A percentile compares a stretch with the other conserved stretches of the same genome.
These are phyloP conservation scores for Zalaria obscura DNA, from an alignment of 2,329 filamentous ascomycete genomes.

Conservation along the genomic window DNA sequence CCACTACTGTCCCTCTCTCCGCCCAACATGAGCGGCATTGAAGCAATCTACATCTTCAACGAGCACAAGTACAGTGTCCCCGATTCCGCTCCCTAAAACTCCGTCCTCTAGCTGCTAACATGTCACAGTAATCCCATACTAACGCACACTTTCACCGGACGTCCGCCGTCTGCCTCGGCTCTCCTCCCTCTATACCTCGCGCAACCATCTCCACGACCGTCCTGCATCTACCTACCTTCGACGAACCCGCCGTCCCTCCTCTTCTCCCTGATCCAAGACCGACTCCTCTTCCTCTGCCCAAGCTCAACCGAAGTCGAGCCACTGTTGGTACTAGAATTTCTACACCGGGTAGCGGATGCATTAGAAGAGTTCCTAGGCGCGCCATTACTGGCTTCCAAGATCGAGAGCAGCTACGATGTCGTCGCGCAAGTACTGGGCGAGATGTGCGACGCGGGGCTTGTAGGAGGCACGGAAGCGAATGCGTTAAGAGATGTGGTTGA, in stretches of 20 bases:
- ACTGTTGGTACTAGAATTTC: slow-evolving; percentile 79
- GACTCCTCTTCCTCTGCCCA: slow-evolving; percentile 73
- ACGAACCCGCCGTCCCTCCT: slow-evolving; percentile 75
- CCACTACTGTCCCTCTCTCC: background rate
- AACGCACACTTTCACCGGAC: slow-evolving; percentile 74
- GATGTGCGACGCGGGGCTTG: slow-evolving; percentile 88
- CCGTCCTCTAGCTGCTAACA: background rate
- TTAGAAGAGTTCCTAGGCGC: slow-evolving; percentile 89
- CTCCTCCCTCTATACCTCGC: slow-evolving; percentile 79
- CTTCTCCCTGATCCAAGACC: slow-evolving; percentile 77
- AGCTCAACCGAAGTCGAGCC: slow-evolving; percentile 80
- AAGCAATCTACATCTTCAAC: slow-evolving; percentile 94
- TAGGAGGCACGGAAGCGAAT: slow-evolving; percentile 86
- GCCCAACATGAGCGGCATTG: slow-evolving; percentile 53
- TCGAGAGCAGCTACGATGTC: slow-evolving; percentile 84
- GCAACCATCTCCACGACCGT: slow-evolving; percentile 67
- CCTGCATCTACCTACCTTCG: slow-evolving; percentile 70
- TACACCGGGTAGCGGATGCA: slow-evolving; percentile 83
- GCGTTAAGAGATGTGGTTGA: slow-evolving; percentile 83
- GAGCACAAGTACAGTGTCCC: slow-evolving; percentile 61
- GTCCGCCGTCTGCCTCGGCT: slow-evolving; percentile 60
- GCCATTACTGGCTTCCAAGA: slow-evolving; percentile 70
- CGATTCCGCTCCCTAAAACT: background rate
- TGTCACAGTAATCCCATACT: slow-evolving; percentile 59
- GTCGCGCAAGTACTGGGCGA: slow-evolving; percentile 85